A percentile compares a stretch with the other conserved stretches of the same genome.
Conservation (phyloP, 164 flowering plant species). For the Euptelea pleiosperma region DNA sequence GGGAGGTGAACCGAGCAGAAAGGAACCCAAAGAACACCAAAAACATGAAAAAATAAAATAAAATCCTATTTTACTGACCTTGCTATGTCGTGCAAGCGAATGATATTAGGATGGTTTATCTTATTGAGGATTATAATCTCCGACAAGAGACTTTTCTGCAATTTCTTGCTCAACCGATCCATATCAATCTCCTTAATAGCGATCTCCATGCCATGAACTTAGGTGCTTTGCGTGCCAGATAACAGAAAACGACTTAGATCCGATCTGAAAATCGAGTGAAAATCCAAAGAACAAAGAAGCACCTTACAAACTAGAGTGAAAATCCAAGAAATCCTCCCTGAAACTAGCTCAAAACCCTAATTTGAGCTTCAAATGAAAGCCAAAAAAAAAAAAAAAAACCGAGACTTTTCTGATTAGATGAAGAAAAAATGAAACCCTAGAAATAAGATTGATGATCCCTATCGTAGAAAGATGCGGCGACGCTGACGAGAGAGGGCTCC, state of each 20-base stretch:
- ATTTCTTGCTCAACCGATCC: conserved; percentile 60
- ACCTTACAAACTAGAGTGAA: too few relatives aligned
- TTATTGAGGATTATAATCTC: conserved; percentile 73
- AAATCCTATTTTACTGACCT: conserved; percentile 42
- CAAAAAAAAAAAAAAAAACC: too few relatives aligned
- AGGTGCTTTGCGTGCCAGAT: conserved; percentile 92
- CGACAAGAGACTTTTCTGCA: conserved; percentile 81
- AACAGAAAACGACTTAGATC: conserved; percentile 88
- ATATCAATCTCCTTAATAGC: conserved; percentile 90
- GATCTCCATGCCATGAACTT: conserved; percentile 76
- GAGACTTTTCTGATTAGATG: too few relatives aligned
- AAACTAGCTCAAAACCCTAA: conserved; percentile 9
- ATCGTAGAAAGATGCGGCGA: too few relatives aligned
- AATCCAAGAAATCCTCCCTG: conserved; percentile 23
- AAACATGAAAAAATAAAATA: not conserved
- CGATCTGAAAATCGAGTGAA: conserved; percentile 70
- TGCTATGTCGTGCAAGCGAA: conserved; percentile 80
- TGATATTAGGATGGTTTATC: conserved; percentile 86
- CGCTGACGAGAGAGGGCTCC: too few relatives aligned
- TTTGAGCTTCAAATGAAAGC: too few relatives aligned
- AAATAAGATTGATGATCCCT: too few relatives aligned
- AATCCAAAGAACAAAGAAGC: too few relatives aligned
- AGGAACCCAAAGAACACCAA: not conserved
- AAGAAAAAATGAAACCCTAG: too few relatives aligned
- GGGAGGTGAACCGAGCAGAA: too few relatives aligned